Evolutionary conservation across 2,329 filamentous ascomycete genomes (phyloP).

Genomic region (Rhynchosporium graminicola): DNA sequence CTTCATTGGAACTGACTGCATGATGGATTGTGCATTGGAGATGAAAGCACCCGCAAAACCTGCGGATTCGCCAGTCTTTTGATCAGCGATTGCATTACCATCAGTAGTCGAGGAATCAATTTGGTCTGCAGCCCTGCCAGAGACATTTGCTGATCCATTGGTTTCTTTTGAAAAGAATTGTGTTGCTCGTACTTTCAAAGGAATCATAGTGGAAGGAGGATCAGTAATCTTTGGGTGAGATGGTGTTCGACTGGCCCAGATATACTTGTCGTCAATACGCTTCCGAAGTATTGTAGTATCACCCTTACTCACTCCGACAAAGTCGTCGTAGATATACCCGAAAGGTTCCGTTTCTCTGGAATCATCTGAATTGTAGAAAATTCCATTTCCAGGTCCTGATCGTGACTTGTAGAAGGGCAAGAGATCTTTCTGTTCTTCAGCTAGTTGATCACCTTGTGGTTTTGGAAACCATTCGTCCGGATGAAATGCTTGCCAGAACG

Average conservation of each 20-base stretch:
- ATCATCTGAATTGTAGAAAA: constrained; percentile 9
- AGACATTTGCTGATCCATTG: constrained; percentile 1
- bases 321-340: constrained; percentile 7
- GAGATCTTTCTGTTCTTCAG: constrained; percentile 8
- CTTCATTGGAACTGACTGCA: constrained; percentile 4
- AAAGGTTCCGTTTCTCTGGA: constrained; percentile 8
- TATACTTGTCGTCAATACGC: constrained; percentile 14
- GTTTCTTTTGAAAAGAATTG: constrained; percentile 14
- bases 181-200: constrained; percentile 5
- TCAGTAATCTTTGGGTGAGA: constrained; percentile 1
- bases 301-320: constrained; percentile 3
- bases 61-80: constrained; percentile 11
- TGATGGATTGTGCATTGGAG: constrained; percentile 1
- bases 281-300: constrained; percentile 3
- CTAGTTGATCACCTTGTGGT: constrained; percentile 5
- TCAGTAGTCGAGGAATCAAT: constrained; percentile 7
- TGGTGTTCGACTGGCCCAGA: constrained; percentile 12
- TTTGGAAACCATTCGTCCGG: constrained; percentile 14
- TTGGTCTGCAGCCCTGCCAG: constrained; percentile 7
- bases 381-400: constrained; percentile 9
- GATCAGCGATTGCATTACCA: constrained; percentile 5
- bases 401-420: constrained; percentile 6
- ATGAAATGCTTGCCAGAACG: constrained; percentile 18
- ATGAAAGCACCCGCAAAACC: constrained; percentile 2
- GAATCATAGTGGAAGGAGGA: constrained; percentile 14